These are phyloP conservation scores for Trichocomaceae sp. DNA, from an alignment of 2,329 filamentous ascomycete species.

Conservation along the genomic window DNA sequence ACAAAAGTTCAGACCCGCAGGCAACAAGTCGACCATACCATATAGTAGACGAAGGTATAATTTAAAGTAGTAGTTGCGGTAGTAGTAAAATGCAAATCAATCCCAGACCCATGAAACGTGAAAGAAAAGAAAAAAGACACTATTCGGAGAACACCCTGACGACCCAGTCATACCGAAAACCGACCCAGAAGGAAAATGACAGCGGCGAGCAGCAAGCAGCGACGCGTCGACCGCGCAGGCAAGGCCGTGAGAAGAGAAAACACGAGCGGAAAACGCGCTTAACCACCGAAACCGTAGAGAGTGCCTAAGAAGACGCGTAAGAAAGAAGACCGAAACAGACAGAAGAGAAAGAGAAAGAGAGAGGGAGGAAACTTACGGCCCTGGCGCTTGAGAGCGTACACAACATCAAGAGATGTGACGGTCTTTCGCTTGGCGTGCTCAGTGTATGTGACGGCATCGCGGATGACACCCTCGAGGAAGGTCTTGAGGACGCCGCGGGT, in stretches of 20 bases:
- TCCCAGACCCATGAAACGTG: constrained; percentile 40
- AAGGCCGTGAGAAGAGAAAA: constrained; percentile 24
- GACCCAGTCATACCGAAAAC: constrained; percentile 40
- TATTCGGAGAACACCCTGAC: constrained; percentile 39
- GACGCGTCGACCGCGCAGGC: constrained; percentile 23
- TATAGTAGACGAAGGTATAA: constrained; percentile 13
- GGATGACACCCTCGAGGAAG: constrained; percentile 76
- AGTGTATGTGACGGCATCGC: constrained; percentile 73
- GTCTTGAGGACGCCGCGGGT: constrained; percentile 76
- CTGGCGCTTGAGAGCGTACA: constrained; percentile 60
- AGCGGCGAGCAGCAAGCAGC: constrained; percentile 25
- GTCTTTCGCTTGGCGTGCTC: constrained; percentile 70
- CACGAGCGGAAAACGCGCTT: constrained; percentile 38
- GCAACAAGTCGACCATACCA: constrained; percentile 28
- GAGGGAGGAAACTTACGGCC: constrained; percentile 44
- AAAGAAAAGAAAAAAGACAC: constrained; percentile 19
- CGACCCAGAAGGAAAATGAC: constrained; percentile 35
- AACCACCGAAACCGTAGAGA: constrained; percentile 87
- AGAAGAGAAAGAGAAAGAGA: not conserved
- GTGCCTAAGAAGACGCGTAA: constrained; percentile 38
- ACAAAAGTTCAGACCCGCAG: constrained; percentile 33
- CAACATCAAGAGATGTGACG: constrained; percentile 54
- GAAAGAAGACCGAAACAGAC: constrained; percentile 3
- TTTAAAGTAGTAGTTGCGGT: constrained; percentile 25
- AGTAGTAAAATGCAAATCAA: constrained; percentile 32